Conservation (phyloP, 2,329 filamentous ascomycete species). For the Neobulgaria alba region DNA sequence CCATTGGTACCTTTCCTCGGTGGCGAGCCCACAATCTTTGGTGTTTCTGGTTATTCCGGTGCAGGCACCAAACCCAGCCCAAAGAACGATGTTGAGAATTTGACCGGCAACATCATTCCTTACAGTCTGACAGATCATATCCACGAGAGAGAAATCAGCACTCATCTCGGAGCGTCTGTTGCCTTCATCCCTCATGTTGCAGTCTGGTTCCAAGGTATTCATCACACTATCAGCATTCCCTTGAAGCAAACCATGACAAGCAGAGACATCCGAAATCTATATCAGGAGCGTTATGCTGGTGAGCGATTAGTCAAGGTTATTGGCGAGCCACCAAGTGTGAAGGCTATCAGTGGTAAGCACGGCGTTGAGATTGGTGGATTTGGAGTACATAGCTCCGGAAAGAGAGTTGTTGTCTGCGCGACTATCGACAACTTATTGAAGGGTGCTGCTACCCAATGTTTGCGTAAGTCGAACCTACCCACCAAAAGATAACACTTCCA, state of each 20-base stretch:
- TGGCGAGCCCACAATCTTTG: conserved; percentile 75
- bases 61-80: conserved; percentile 89
- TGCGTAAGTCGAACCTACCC: conserved; percentile 54
- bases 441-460: conserved; percentile 84
- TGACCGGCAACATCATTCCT: conserved; percentile 81
- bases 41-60: conserved; percentile 88
- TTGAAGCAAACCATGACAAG: conserved; percentile 80
- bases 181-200: conserved; percentile 91
- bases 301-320: conserved; percentile 92
- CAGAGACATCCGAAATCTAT: conserved; percentile 85
- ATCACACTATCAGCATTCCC: conserved; percentile 84
- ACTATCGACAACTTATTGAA: conserved; percentile 93
- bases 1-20: conserved; percentile 70
- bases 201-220: conserved; percentile 95
- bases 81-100: conserved; percentile 81
- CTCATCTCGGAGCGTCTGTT: conserved; percentile 64
- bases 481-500: neutral
- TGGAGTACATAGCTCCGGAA: conserved; percentile 81
- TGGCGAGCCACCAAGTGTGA: conserved; percentile 80
- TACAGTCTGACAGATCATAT: conserved; percentile 92
- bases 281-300: conserved; percentile 91
- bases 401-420: conserved; percentile 86
- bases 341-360: conserved; percentile 75
- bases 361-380: conserved; percentile 92
- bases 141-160: conserved; percentile 83